Evolutionary conservation across 1,139 yeast species (phyloP).

Genomic region (Geotrichum bryndzae): DNA sequence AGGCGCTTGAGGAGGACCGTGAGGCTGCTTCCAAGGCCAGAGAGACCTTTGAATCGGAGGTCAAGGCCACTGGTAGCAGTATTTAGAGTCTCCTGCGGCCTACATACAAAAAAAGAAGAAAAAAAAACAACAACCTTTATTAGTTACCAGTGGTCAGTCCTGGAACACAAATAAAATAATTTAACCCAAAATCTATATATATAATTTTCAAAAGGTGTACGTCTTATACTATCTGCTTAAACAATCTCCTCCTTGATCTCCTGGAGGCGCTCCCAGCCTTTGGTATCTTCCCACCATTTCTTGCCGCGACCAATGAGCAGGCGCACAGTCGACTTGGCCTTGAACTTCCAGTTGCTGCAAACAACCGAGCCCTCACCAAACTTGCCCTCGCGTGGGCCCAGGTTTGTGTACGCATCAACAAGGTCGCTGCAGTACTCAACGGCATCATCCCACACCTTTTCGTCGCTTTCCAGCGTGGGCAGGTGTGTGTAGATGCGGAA

Average conservation of each 20-base stretch:
- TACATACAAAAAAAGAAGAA: neutral
- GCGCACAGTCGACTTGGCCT: constrained; percentile 66
- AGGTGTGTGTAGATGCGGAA: constrained; percentile 61
- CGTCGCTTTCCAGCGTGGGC: constrained; percentile 60
- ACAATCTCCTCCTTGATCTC: constrained; percentile 45
- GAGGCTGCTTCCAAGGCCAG: constrained; percentile 15
- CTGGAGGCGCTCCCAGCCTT: constrained; percentile 64
- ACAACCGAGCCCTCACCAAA: constrained; percentile 78
- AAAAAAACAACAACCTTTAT: neutral
- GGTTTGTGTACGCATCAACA: constrained; percentile 78
- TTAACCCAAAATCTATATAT: neutral
- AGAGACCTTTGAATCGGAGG: constrained; percentile 10
- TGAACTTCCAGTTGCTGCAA: constrained; percentile 88
- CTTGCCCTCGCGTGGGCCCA: constrained; percentile 83
- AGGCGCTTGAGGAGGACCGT: constrained; percentile 6
- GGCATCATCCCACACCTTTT: constrained; percentile 66
- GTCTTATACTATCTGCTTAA: neutral
- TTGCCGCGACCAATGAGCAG: constrained; percentile 76
- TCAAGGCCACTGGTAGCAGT: neutral
- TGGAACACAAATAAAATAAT: neutral
- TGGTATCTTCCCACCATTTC: constrained; percentile 70
- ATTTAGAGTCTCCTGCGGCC: neutral
- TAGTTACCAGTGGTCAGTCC: neutral
- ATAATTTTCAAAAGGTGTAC: neutral
- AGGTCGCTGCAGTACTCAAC: constrained; percentile 76